Evolutionary conservation across 1,284 basidiomycete genomes (phyloP).

Genomic region (Dichomitus squalens): DNA sequence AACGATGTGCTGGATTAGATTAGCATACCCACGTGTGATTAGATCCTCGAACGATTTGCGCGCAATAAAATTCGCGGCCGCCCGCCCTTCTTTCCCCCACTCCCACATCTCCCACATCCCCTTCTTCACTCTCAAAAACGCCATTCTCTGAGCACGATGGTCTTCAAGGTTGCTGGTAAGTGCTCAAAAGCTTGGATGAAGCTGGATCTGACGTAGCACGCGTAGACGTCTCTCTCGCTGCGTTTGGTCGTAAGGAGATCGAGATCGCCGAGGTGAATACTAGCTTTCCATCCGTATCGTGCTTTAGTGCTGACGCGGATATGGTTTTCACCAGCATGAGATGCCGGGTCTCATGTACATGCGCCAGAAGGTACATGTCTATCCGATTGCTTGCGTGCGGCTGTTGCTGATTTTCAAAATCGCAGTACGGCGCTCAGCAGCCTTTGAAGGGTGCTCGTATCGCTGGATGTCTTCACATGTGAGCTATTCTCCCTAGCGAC

Average conservation of each 20-base stretch:
- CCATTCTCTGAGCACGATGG: constrained; percentile 50
- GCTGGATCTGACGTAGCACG: constrained; percentile 5
- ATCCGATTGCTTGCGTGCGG: neutral
- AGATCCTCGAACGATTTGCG: constrained; percentile 22
- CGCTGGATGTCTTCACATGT: constrained; percentile 98
- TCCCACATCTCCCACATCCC: constrained; percentile 34
- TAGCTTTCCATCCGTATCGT: neutral
- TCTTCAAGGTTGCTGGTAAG: constrained; percentile 83
- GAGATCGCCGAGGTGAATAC: constrained; percentile 84
- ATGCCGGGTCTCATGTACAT: constrained; percentile 96
- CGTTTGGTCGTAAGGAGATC: constrained; percentile 97
- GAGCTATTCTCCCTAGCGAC: constrained; percentile 24
- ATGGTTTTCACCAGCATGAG: constrained; percentile 60
- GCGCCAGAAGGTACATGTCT: constrained; percentile 67
- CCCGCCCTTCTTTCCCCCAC: constrained; percentile 32
- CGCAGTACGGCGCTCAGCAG: constrained; percentile 78
- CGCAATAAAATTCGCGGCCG: constrained; percentile 38
- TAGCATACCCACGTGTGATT: constrained; percentile 19
- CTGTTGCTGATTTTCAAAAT: constrained; percentile 13
- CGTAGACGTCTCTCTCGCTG: constrained; percentile 92
- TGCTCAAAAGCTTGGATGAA: neutral
- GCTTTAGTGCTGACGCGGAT: neutral
- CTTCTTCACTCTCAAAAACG: constrained; percentile 31
- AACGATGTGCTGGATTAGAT: constrained; percentile 9
- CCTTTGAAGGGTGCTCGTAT: constrained; percentile 96